Evolutionary conservation across 441 rosid genomes (phyloP), one percentile per base, ranked within the genome.

Genomic region (Bocquillonia castaneifolia): DNA sequence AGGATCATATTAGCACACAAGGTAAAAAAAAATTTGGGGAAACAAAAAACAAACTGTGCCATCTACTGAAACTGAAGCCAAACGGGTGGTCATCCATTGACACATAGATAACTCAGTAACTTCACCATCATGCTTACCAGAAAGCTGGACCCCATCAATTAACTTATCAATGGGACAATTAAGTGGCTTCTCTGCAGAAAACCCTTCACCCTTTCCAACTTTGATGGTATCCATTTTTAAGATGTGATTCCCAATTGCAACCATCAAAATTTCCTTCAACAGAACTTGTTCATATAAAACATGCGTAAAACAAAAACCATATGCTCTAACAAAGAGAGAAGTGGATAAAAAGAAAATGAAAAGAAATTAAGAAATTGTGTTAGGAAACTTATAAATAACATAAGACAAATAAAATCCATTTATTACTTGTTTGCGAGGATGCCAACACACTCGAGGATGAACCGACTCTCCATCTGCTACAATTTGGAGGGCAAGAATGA

Each of bases 371-470:
- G 51, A 67, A 57, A 32, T 31, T 26, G 22, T 22, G 18, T 13
- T 59, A 25, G 29, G 26, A 47, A 52, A 15, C n/a, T 56, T 48
- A 64, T 64, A 45, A 45, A 56, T 52, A 53, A 53, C n/a, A 57
- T 29, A 20, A 31, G 22, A 59, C 32, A 32, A 54, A 51, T 37
- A n/a, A 70, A n/a, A n/a, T n/a, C n/a, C n/a, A n/a, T n/a, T 28
- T 26, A 40, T 70, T 88, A 94, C 99, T 82, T 90, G 97, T 78
- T 88, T 94, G 84, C 88, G 90, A 67, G 84, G 84, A 72, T 94
- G 98, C 99, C 99, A 94, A 74, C 96, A 94, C 52, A 92, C 77
- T 52, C 90, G 91, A 25, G 99, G 99, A 76, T 92, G 92, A 57
- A 80, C 74, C 34, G 78, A 60, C 67, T 85, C 87, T 66, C 77